Base-by-base conservation (phyloP, 139 green algal species). In the Nannochloris sp. region DNA sequence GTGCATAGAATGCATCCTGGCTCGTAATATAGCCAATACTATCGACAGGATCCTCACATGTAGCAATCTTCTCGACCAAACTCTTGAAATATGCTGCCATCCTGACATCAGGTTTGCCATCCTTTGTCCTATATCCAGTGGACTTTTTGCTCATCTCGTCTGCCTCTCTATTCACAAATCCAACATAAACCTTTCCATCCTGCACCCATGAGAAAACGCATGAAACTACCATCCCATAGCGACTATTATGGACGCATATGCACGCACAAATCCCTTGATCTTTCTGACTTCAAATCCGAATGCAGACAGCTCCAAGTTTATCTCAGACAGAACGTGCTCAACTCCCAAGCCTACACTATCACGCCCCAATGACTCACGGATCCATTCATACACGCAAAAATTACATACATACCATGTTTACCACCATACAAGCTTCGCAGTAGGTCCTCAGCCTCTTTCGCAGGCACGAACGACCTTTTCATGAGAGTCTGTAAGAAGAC, bases 141-240 rank as follows among this genome's bases (percentile, higher is more conserved):
- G 63, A 29, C 26, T 23, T 17, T 33, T 70, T 70, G 29, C 63
- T 70, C 14, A 14, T 20, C 50, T 70, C 49, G 48, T 70, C 63
- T 63, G 63, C 48, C 30, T 63, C 50, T 8, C 5, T 30, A 51
- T 70, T 70, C n/a, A 70, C 49, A 31, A 70, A 70, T 13, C 63
- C 63, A n/a, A 70, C 16, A 26, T 70, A 70, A 14, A 37, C 10
- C 14, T 64, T 25, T 13, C 1, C 29, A 60, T 64, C n/a, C 46
- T 53, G 46, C 46, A 53, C 17, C 1, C 16, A 53, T 14, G 33
- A 40, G 33, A 2, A 20, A 53, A 53, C 46, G 46, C n/a, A 26
- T 10, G 12, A 17, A 17, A 49, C 43, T 49, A 49, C 11, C 12
- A 17, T 49, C 11, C 10, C 10, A 49, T 17, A 49, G 10, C 43